Evolutionary conservation across 140 eudicot genomes (phyloP), one percentile per base, ranked within the genome.

Genomic region (Eryngium alpinum): DNA sequence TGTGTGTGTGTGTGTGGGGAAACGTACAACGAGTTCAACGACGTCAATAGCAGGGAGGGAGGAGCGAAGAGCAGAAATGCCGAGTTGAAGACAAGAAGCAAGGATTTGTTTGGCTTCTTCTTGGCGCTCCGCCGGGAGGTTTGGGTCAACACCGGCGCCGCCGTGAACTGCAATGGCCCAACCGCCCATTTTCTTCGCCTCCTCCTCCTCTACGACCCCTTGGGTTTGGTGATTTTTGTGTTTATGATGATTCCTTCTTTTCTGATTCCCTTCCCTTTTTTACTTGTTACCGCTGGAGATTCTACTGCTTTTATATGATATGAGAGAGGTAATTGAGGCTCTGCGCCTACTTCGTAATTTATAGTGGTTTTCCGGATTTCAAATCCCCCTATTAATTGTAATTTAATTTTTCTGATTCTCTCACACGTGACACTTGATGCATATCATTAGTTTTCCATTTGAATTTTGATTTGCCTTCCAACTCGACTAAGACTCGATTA

Each of bases 151-250:
- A 38, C 98, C 98, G 53, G 98, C 98, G 65, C 98, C 98, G 34
- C 98, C 98, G 83, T 94, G 98, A 81, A 92, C 96, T 29, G 94
- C 98, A 5, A 94, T 94, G 56, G 98, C 98, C 97, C 97, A 94
- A 78, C 94, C 89, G 16, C 92, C 98, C 98, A 94, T 94, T 77
- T 56, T 15, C 25, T 72, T 81, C 83, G 80, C 56, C 69, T 44
- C 83, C 75, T 79, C 49, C 87, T 49, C 21, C 83, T 71, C 6
- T 46, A 4, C 5, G 46, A 7, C 7, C 46, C 46, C 70, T 29
- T 14, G 52, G 28, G 1, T 24, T 51, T 28, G 59, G 78, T 73
- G 51, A 27, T 12, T 11, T 73, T 44, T 38, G 46, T n/a, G 12
- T n/a, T n/a, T n/a, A 22, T 38, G 33, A 22, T 46, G 34, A 21